Base-by-base conservation (phyloP, 257 asterid genomes). In the Scutellaria barbata region DNA sequence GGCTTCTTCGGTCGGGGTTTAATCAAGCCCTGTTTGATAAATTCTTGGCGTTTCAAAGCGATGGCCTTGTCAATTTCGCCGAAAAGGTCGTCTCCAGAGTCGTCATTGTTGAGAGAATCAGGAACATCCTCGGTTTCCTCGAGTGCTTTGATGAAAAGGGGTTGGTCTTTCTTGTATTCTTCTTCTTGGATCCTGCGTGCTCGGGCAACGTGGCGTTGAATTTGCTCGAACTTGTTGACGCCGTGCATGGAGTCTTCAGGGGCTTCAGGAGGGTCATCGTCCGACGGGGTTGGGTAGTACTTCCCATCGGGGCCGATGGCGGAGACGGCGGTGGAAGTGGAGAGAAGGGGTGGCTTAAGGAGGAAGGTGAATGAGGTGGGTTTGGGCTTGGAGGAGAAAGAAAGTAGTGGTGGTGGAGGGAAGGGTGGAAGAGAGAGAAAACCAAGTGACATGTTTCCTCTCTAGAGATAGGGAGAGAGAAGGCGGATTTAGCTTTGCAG, bases 201-300 rank as follows among this genome's bases (percentile, higher is more conserved):
- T 0, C 86, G 85, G 46, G 89, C 83, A 6, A 90, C 96, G 40
- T 89, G 97, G 79, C 89, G 87, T n/a, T 87, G 92, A 56, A 94
- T 84, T 74, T 94, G 97, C 82, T 94, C 92, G 83, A 91, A 94
- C 41, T 84, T 87, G 84, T 80, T 84, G 79, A 90, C 89, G 33
- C 98, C 98, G 73, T 94, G 98, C 98, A 89, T 91, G 50, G 98
- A 90, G 66, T 94, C 98, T 69, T 94, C 98, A 2, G 93, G 83
- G 45, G 96, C 97, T 79, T 89, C 98, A 0, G 98, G 97, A 0
- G 98, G 98, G 83, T 94, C 98, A 43, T 94, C 96, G 53, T 90
- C 97, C 3, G 96, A 70, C 1, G 98, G 90, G 47, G 59, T 85
- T 1, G 98, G 96, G 78, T 94, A 85, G 82, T 81, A 86, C 58